These are phyloP conservation scores for Aegilops sharonensis DNA, from an alignment of 176 grass and related monocot species.

Conservation along the genomic window DNA sequence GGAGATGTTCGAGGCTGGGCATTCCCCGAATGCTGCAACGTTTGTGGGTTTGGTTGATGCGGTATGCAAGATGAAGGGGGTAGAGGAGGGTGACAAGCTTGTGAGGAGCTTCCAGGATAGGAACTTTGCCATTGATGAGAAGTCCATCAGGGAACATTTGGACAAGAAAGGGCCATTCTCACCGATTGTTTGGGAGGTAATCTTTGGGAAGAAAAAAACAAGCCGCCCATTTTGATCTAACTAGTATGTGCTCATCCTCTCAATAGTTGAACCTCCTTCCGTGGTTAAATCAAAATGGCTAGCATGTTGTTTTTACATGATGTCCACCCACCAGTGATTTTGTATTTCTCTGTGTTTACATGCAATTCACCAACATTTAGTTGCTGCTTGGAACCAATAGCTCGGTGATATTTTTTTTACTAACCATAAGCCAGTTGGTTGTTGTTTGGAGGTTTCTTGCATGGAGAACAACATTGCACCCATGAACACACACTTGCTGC, in stretches of 20 bases:
- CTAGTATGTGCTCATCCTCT: constrained; percentile 40
- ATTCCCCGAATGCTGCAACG: constrained; percentile 56
- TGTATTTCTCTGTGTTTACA: constrained; percentile 18
- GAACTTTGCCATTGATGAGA: constrained; percentile 80
- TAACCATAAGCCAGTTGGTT: background rate
- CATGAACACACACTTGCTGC: background rate
- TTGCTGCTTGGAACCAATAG: background rate
- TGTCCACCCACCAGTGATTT: background rate
- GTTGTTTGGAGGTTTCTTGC: background rate
- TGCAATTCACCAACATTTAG: background rate
- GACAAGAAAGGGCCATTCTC: constrained; percentile 94
- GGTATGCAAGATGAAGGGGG: constrained; percentile 60
- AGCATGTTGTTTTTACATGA: background rate
- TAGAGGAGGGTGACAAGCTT: constrained; percentile 57
- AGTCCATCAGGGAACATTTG: constrained; percentile 85
- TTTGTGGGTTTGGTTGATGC: constrained; percentile 66
- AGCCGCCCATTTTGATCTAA: constrained; percentile 47
- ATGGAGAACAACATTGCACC: background rate
- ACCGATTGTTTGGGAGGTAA: constrained; percentile 62
- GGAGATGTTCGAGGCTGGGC: constrained; percentile 84
- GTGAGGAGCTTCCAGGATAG: constrained; percentile 72
- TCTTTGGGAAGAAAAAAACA: constrained; percentile 72
- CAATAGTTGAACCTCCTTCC: constrained; percentile 19
- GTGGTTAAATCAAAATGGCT: background rate
- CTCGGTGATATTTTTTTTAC: constrained; percentile 15